Evolutionary conservation across 2,329 filamentous ascomycete species (phyloP), one percentile per base, ranked within the genome.

Genomic region (Cyanodermella asteris): DNA sequence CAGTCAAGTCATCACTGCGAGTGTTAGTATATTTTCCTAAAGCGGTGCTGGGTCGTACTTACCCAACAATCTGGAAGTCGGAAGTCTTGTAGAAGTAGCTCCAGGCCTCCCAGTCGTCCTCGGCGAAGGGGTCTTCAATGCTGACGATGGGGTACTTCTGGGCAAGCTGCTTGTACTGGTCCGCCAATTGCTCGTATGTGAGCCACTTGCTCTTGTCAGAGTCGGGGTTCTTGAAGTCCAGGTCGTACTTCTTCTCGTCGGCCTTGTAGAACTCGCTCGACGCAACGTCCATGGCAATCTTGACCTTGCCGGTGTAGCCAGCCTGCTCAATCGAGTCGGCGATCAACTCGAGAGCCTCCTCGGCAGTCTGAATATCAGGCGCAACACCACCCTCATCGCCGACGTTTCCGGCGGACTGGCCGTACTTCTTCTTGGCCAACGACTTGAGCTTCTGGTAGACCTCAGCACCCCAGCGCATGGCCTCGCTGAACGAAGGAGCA

Each of bases 41-140:
- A n/a, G 12, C n/a, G 8, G 19, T 34, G n/a, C n/a, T n/a, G n/a
- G n/a, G n/a, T n/a, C n/a, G 6, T 20, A 44, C 53, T 37, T 46
- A 59, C 55, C 57, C 87, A 40, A 97, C 87, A 50, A 97, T 81
- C 68, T 97, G 87, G 65, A 90, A 82, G 57, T 93, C 72, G 49
- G 80, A 81, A 44, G 78, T 87, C 76, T 93, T 93, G 75, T 75
- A 91, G 74, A 94, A 97, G 73, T 94, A 91, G 71, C 78, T 91
- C 87, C 87, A 97, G 34, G 87, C 87, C 70, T 94, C 84, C 87
- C 87, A 97, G 66, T 97, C 87, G 47, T 94, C 87, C 70, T 97
- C 87, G 37, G 80, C 84, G 59, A 97, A 97, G 50, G 87, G 87
- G 54, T 97, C 87, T 64, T 97, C 87, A 44, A 97, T 94, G 56